Evolutionary conservation across 176 grass and related monocot species (phyloP).

Genomic region (Panicum miliaceum): DNA sequence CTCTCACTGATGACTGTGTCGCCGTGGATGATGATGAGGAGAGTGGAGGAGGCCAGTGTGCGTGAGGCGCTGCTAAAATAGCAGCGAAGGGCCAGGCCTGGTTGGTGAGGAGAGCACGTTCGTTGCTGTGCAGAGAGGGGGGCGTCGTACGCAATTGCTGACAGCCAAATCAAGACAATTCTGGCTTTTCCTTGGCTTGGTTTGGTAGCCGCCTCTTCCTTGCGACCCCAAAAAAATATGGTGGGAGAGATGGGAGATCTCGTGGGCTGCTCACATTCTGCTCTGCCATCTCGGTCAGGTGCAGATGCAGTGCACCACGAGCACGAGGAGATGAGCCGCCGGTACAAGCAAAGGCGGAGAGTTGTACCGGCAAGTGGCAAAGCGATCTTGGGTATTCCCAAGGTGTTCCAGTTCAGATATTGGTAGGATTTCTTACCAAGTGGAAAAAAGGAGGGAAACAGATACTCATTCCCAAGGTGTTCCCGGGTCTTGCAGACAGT

Average conservation of each 20-base stretch:
- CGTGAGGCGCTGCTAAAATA: not conserved
- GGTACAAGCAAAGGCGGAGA: not conserved
- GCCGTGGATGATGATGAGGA: not conserved
- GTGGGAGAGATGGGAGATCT: not conserved
- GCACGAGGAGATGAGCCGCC: no score
- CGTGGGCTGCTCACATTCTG: not conserved
- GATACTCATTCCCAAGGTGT: no score
- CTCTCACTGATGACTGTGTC: not conserved
- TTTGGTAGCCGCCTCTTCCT: not conserved
- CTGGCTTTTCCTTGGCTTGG: not conserved
- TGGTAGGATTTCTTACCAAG: no score
- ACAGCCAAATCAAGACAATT: not conserved
- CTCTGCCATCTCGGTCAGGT: not conserved
- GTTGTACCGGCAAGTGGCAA: not conserved
- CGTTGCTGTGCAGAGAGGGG: no score
- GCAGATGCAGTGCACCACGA: not conserved
- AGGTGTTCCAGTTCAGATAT: no score
- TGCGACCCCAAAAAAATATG: not conserved
- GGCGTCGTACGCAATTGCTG: not conserved
- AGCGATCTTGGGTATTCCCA: no score
- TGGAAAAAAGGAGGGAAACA: no score
- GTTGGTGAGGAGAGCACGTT: not conserved
- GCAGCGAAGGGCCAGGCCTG: not conserved
- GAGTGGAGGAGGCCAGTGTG: slow-evolving; percentile 8
- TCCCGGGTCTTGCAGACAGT: no score